Evolutionary conservation across 1,284 basidiomycete species (phyloP).

Genomic region (Hymenochaete sp.): DNA sequence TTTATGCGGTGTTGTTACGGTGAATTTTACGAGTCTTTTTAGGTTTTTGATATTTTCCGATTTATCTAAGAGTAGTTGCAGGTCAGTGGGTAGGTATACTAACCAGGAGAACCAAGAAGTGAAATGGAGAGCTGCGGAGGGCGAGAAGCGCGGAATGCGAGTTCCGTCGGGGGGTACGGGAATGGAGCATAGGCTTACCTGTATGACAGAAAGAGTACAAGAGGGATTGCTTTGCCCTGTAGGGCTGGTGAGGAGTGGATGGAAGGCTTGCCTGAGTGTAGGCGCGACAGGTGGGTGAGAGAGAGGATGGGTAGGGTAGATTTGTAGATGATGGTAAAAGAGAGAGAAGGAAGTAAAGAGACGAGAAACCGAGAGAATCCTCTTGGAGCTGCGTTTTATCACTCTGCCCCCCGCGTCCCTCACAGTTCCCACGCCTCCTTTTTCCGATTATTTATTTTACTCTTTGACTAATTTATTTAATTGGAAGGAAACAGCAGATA

Average conservation of each 20-base stretch:
- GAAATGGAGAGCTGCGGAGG: slow-evolving; percentile 7
- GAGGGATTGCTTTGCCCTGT: slow-evolving; percentile 65
- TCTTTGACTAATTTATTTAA: too few species aligned
- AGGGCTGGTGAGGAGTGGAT: slow-evolving; percentile 70
- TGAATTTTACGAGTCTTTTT: slow-evolving; percentile 45
- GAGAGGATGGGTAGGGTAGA: too few species aligned
- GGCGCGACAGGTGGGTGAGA: slow-evolving; percentile 43
- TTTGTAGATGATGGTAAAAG: slow-evolving; percentile 12
- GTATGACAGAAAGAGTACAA: slow-evolving; percentile 35
- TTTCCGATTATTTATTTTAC: too few species aligned
- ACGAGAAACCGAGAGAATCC: too few species aligned
- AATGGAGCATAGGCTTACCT: slow-evolving; percentile 30
- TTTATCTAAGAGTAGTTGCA: slow-evolving; percentile 17
- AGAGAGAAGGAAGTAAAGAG: slow-evolving; percentile 6
- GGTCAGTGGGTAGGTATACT: slow-evolving; percentile 10
- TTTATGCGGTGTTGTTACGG: slow-evolving; percentile 28
- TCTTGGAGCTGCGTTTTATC: too few species aligned
- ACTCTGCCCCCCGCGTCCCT: too few species aligned
- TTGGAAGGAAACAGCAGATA: too few species aligned
- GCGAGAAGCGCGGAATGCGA: slow-evolving; percentile 20
- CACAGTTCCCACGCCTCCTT: too few species aligned
- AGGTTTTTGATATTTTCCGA: slow-evolving; percentile 29
- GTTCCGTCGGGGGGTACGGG: too few species aligned
- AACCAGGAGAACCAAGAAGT: slow-evolving; percentile 1
- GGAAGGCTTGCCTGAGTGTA: slow-evolving; percentile 54